Base-by-base conservation (phyloP, 2,329 filamentous ascomycete genomes). In the Aspergillus luchuensis region DNA sequence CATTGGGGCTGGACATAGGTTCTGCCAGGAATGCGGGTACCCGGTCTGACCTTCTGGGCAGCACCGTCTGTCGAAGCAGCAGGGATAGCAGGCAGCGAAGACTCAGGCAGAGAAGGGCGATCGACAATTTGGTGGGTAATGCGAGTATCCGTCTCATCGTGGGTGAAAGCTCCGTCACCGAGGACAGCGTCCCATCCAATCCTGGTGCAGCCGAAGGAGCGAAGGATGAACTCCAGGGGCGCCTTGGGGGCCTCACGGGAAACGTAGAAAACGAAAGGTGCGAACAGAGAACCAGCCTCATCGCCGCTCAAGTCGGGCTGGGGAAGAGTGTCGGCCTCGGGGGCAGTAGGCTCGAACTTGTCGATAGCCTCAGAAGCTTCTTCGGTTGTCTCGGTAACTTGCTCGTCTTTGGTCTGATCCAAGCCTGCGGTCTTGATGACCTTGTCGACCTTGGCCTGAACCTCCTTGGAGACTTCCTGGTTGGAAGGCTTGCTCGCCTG, bases 121-220 rank as follows among this genome's bases (percentile, higher is more conserved):
- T 99, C 95, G 58, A 99, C 91, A 67, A 99, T 89, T 76, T 99
- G 95, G 77, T 99, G 95, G 28, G 95, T 99, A 68, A 99, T 98
- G 58, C 88, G 83, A 5, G 91, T 86, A 72, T 99, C 92, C 15
- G 87, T 83, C 79, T 98, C 94, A 73, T 97, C 87, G 54, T 91
- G 90, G 33, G 93, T 98, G 80, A 91, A 99, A 52, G 95, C 91
- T 50, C 95, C 95, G 63, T 92, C 93, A 56, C 95, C 95, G 19
- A 97, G 85, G 21, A 96, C 89, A 33, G 87, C 84, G 72, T 98
- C 94, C 95, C 95, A 99, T 45, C 93, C 95, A 67, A 99, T 89
- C 48, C 94, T 87, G 81, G 94, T 97, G 82, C 94, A 98, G 65
- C 95, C 95, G 72, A 98, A 99, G 3, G 94, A 87, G 72, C 93